phyloP scores from a whole-genome alignment of 2,329 filamentous ascomycete species.

The Fusarium sp. region DNA sequence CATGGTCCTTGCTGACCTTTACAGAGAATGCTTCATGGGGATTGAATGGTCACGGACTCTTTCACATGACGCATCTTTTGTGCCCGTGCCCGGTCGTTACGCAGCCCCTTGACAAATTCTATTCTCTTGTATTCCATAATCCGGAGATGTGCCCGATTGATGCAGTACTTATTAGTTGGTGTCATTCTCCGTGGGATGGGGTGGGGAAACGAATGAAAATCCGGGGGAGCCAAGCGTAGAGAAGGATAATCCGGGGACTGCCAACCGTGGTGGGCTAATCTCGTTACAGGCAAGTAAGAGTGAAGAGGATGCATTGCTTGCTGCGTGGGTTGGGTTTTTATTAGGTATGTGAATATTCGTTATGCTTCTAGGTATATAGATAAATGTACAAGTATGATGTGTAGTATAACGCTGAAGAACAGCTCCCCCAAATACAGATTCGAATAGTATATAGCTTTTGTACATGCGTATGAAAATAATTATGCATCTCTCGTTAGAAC shows the following conservation, averaged over 20 bases:
- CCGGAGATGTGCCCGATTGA: constrained; percentile 5
- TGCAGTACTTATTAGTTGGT: neutral
- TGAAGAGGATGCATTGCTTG: neutral
- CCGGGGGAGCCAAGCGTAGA: constrained; percentile 33
- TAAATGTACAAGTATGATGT: constrained; percentile 2
- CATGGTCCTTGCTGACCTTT: neutral
- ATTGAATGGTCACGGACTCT: constrained; percentile 10
- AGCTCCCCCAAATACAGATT: constrained; percentile 6
- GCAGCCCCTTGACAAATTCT: constrained; percentile 29
- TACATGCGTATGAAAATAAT: constrained; percentile 35
- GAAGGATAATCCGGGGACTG: constrained; percentile 21
- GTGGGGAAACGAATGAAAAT: constrained; percentile 36
- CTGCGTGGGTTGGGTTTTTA: constrained; percentile 1
- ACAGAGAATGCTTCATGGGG: neutral
- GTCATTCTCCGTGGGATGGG: constrained; percentile 12
- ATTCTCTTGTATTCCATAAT: constrained; percentile 1
- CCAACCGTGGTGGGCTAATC: constrained; percentile 16
- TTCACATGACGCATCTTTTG: constrained; percentile 41
- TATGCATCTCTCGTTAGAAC: constrained; percentile 17
- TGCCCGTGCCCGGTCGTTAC: constrained; percentile 20
- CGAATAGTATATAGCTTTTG: constrained; percentile 25
- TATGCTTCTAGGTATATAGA: constrained; percentile 28
- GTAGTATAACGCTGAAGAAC: constrained; percentile 5
- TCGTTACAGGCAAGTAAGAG: neutral
- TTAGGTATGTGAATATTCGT: constrained; percentile 19